phyloP scores from a whole-genome alignment of 2,329 filamentous ascomycete species.

The Apiospora koreana region DNA sequence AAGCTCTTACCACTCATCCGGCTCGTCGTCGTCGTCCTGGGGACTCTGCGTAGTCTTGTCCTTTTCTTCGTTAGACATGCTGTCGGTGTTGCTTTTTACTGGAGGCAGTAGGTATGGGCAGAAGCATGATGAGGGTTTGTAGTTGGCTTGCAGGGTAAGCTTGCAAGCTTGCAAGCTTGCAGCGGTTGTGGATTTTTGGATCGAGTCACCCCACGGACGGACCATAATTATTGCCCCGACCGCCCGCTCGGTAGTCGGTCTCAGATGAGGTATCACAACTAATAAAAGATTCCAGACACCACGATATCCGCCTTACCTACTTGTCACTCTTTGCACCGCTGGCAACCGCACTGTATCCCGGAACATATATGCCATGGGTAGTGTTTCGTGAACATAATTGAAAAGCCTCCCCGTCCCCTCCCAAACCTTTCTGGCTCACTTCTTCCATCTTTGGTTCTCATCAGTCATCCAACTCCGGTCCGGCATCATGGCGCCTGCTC shows the following conservation, averaged over 20 bases:
- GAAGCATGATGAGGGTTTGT: neutral
- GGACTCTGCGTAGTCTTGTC: slow-evolving; percentile 41
- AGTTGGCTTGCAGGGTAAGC: neutral
- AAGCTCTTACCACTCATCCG: slow-evolving; percentile 86
- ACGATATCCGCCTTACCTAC: neutral
- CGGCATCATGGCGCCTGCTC: slow-evolving; percentile 56
- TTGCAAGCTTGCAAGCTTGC: neutral
- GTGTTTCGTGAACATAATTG: neutral
- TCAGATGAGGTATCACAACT: slow-evolving; percentile 5
- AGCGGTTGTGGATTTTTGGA: neutral
- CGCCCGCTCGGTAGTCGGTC: slow-evolving; percentile 6
- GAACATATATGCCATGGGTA: neutral
- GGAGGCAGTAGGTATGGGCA: neutral
- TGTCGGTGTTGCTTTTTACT: slow-evolving; percentile 14
- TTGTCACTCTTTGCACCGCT: neutral
- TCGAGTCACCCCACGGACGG: neutral
- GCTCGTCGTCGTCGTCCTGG: slow-evolving; percentile 74
- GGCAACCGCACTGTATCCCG: neutral
- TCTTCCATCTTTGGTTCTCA: neutral
- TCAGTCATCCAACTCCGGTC: neutral
- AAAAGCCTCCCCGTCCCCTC: neutral
- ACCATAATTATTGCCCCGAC: slow-evolving; percentile 2
- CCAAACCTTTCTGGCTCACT: neutral
- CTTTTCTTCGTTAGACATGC: slow-evolving; percentile 62
- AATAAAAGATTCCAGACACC: neutral